Evolutionary conservation across 1,284 basidiomycete species (phyloP).

Genomic region (Tilletia setariae): DNA sequence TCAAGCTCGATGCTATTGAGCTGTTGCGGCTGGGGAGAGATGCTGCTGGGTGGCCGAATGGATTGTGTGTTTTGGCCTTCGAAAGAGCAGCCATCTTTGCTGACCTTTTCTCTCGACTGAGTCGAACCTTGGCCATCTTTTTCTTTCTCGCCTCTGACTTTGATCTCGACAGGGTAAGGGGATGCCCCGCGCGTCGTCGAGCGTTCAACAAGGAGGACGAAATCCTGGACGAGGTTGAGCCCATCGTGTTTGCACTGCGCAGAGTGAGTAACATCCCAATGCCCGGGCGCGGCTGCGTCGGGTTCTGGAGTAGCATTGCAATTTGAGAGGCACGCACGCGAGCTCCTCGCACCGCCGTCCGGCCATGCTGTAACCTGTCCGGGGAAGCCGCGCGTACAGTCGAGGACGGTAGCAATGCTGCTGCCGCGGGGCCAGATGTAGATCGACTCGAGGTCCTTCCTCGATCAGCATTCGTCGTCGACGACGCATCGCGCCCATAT

Average conservation of each 20-base stretch:
- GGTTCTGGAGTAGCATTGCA: background rate
- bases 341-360: constrained; percentile 19
- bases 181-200: background rate
- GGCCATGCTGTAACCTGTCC: background rate
- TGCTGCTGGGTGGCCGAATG: background rate
- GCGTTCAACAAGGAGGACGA: background rate
- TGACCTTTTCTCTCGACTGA: background rate
- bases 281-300: background rate
- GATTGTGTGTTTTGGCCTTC: background rate
- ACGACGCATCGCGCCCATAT: constrained; percentile 18
- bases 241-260: constrained; percentile 3
- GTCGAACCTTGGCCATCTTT: background rate
- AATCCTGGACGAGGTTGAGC: background rate
- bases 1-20: no score
- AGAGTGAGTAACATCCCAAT: background rate
- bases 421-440: no score
- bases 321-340: constrained; percentile 8
- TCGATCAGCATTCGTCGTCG: no score
- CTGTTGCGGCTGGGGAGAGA: background rate
- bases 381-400: background rate
- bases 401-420: no score
- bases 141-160: background rate
- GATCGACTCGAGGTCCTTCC: no score
- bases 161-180: background rate
- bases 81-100: background rate